Evolutionary conservation across 2,329 filamentous ascomycete species (phyloP), one percentile per base, ranked within the genome.

Genomic region (Alternaria gansuensis): DNA sequence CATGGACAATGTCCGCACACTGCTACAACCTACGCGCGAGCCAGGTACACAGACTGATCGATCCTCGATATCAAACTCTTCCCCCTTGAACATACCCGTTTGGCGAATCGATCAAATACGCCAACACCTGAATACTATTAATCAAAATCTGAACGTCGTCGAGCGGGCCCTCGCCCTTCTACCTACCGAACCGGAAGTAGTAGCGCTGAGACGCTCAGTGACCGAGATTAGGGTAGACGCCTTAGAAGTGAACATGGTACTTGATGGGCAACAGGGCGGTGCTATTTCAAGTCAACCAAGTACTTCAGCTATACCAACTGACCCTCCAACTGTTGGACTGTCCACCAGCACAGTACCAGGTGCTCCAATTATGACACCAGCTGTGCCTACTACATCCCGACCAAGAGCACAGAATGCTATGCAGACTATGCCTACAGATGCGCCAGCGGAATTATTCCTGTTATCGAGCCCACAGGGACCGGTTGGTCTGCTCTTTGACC

Each of bases 391-490:
- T 14, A 44, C 60, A 33, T 49, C 61, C 11, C 65, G 56, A 50
- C 44, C 50, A 48, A 57, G 54, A 14, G 34, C 41, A n/a, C 52
- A 58, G 21, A 49, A 37, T n/a, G 33, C 44, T 9, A 11, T 55
- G 3, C 64, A 51, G 8, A 45, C 64, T 31, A 49, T 69, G 5
- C 62, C 65, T 1, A 36, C 71, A 29, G 57, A 64, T 29, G 57
- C 65, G 7, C 69, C 68, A 7, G 58, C 65, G 26, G 71, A 77
- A 49, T 60, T 77, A 6, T 78, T 77, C 51, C 64, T 77, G 9
- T 67, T 78, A 0, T 76, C 75, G 26, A 74, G 74, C 54, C 75
- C 76, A 0, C 73, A 76, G 40, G 76, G 76, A 7, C 74, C 75
- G 0, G 73, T 77, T 14, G 75, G 74, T 11, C 58, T 78, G 31